These are phyloP conservation scores for Colletotrichum liaoningense DNA, from an alignment of 2,329 filamentous ascomycete species.

Conservation along the genomic window DNA sequence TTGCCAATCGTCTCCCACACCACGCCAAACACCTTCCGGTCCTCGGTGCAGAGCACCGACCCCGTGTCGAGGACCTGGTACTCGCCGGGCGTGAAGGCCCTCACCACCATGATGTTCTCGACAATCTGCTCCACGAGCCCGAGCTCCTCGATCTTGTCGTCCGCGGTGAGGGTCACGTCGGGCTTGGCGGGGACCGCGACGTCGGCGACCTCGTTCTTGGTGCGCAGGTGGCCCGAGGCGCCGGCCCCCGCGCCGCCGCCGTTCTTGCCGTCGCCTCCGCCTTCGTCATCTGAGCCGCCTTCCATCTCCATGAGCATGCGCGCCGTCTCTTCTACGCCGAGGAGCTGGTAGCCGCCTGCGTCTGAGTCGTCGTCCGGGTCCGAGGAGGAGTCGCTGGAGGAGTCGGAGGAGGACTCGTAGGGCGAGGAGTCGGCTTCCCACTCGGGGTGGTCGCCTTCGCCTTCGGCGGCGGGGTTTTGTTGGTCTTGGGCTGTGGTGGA, in stretches of 20 bases:
- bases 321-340: conserved; percentile 85
- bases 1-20: conserved; percentile 89
- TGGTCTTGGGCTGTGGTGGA: neutral
- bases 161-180: conserved; percentile 79
- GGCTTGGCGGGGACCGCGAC: conserved; percentile 75
- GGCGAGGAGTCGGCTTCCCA: conserved; percentile 88
- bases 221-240: conserved; percentile 69
- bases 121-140: conserved; percentile 83
- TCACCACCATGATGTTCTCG: conserved; percentile 82
- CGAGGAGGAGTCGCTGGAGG: conserved; percentile 68
- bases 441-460: conserved; percentile 68
- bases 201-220: conserved; percentile 82
- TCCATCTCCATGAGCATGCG: conserved; percentile 88
- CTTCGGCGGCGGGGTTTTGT: conserved; percentile 40
- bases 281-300: conserved; percentile 82
- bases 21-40: conserved; percentile 81
- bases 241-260: conserved; percentile 43
- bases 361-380: conserved; percentile 61
- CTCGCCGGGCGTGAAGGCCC: conserved; percentile 81
- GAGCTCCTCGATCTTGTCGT: conserved; percentile 81
- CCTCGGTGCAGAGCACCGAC: conserved; percentile 82
- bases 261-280: conserved; percentile 47
- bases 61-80: conserved; percentile 87
- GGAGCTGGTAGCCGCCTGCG: conserved; percentile 74
- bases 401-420: conserved; percentile 75